Base-by-base conservation (phyloP, 192 early-diverging fungal species). In the Coemansia sp. region DNA sequence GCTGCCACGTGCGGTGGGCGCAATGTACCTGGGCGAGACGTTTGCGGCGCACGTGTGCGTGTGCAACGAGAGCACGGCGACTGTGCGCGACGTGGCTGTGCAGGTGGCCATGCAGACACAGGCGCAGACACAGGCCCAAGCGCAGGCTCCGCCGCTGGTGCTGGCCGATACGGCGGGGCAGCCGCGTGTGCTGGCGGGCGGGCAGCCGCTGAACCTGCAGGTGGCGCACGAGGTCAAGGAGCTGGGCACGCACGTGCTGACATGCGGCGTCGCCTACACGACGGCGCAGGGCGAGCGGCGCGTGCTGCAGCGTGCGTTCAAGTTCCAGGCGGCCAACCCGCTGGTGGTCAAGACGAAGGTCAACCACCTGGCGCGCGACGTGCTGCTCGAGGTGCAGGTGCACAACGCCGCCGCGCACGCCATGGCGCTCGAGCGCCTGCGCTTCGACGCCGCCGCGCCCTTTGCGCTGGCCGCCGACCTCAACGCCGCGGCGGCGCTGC, bases 331-430 rank as follows among this genome's bases (percentile, higher is more conserved):
- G 14, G 67, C 91, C 43, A 98, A 98, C 70, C 96, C 96, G 40
- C 81, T 98, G 33, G 84, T 92, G 10, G 96, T 98, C 49, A 97
- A 95, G 72, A 98, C 96, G 10, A 96, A 96, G 58, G 86, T 97
- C 44, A 94, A 98, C 77, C 87, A 89, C 24, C 69, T 92, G 59
- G 68, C 57, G 1, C 60, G 62, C 50, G 64, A 73, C 21, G 84
- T 91, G 11, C 87, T 93, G 62, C 74, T 98, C 44, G 96, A 98
- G 69, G 91, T 90, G n/a, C 92, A 96, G 74, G 83, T 98, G 13
- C 91, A 94, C 66, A 98, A 98, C 68, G 84, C 91, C 14, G 84
- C 90, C 2, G 82, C 71, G 4, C 79, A 69, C 6, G 75, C 86
- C 12, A 91, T 98, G 91, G 92, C 76, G 69, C 71, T 98, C 46